These are phyloP conservation scores for Penicillium cataractarum DNA, from an alignment of 495 filamentous ascomycete genomes.

Conservation along the genomic window DNA sequence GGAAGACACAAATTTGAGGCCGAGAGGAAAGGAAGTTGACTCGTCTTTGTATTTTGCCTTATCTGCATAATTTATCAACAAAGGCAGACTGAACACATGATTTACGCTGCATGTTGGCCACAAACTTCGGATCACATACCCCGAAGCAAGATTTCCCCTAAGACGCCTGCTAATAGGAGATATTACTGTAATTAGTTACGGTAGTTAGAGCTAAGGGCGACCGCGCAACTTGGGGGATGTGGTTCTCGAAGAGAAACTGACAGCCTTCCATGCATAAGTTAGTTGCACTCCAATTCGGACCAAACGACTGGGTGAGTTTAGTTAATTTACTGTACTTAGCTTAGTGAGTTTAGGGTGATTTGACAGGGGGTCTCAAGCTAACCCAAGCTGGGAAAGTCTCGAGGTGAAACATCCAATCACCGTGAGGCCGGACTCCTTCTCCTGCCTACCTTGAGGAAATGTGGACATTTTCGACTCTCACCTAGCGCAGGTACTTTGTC, in stretches of 20 bases:
- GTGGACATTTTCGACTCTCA: neutral
- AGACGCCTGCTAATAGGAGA: no score
- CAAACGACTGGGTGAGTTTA: slow-evolving; percentile 14
- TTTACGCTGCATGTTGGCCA: neutral
- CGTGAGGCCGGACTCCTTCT: neutral
- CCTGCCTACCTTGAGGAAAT: slow-evolving; percentile 1
- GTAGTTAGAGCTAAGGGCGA: neutral
- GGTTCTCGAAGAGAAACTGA: slow-evolving; percentile 33
- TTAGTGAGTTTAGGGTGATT: slow-evolving; percentile 4
- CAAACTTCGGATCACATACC: slow-evolving; percentile 1
- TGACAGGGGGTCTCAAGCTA: neutral
- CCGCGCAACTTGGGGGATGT: neutral
- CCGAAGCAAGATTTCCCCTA: neutral
- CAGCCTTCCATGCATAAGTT: slow-evolving; percentile 38
- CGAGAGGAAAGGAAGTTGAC: neutral
- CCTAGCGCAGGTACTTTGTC: neutral
- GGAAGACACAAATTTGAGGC: slow-evolving; percentile 1
- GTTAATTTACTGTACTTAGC: slow-evolving; percentile 9
- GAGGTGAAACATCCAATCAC: neutral
- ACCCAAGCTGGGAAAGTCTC: neutral
- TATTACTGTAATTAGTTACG: neutral
- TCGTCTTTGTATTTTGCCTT: no score
- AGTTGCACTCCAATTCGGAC: slow-evolving; percentile 2
- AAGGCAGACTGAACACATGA: slow-evolving; percentile 1
- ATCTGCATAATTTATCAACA: neutral